phyloP scores from a whole-genome alignment of 148 eudicot species.

The Gaultheria prostrata region DNA sequence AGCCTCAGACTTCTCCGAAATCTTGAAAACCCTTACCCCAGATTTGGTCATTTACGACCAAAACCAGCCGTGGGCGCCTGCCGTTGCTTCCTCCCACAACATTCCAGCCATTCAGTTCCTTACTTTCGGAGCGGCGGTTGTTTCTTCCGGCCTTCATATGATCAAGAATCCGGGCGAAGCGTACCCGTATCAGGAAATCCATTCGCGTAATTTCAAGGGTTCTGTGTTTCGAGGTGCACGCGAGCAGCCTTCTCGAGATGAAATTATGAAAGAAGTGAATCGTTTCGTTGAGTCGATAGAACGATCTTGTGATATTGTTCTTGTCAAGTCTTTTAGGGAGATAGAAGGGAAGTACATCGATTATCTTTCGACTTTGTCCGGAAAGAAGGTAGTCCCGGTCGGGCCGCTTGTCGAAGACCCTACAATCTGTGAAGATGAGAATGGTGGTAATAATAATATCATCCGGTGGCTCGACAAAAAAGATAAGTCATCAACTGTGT shows the following conservation, averaged over 20 bases:
- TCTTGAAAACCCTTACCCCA: slow-evolving; percentile 8
- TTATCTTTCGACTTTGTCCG: slow-evolving; percentile 1
- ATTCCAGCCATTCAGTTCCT: slow-evolving; percentile 29
- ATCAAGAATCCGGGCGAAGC: not conserved
- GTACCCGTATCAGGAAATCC: slow-evolving; percentile 19
- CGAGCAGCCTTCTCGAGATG: not conserved
- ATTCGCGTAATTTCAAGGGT: slow-evolving; percentile 10
- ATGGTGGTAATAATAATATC: not conserved
- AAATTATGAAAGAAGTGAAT: not conserved
- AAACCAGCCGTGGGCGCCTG: slow-evolving; percentile 32
- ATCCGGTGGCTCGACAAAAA: slow-evolving; percentile 30
- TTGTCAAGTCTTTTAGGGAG: slow-evolving; percentile 16
- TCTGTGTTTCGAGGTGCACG: not conserved
- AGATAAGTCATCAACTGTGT: slow-evolving; percentile 19
- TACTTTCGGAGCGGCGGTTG: slow-evolving; percentile 12
- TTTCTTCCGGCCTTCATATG: slow-evolving; percentile 11
- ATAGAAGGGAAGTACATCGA: slow-evolving; percentile 27
- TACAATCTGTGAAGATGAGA: not conserved
- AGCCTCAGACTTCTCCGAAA: not conserved
- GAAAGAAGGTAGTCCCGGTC: slow-evolving; percentile 23
- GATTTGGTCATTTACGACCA: slow-evolving; percentile 31
- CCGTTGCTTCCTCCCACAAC: not conserved
- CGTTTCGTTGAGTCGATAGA: not conserved
- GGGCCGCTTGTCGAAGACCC: slow-evolving; percentile 25
- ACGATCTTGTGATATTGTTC: slow-evolving; percentile 3